phyloP scores from a whole-genome alignment of 345 rosid genomes.

The Microthlaspi erraticum region DNA sequence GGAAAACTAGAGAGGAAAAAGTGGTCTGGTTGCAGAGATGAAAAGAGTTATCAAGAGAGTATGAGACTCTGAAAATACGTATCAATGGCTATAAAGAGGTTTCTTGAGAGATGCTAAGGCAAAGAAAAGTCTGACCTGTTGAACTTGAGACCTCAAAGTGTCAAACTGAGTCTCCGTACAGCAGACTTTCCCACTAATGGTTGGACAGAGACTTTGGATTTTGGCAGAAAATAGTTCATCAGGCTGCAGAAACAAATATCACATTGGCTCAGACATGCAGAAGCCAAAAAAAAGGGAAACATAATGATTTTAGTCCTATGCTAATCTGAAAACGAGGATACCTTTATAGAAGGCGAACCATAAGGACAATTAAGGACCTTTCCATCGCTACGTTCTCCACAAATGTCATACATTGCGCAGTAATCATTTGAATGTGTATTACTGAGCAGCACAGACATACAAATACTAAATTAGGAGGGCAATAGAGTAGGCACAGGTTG shows the following conservation, averaged over 20 bases:
- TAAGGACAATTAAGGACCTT: conserved; percentile 87
- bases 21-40: conserved; percentile 2
- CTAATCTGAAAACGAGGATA: conserved; percentile 31
- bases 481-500: neutral
- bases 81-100: neutral
- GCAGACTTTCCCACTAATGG: conserved; percentile 86
- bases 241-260: conserved; percentile 64
- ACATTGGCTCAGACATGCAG: neutral
- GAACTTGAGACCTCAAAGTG: conserved; percentile 85
- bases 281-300: neutral
- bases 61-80: neutral
- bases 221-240: conserved; percentile 84
- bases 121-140: conserved; percentile 61
- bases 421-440: conserved; percentile 73
- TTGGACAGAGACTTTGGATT: conserved; percentile 93
- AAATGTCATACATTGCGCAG: conserved; percentile 95
- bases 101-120: conserved; percentile 1
- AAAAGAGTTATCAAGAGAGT: conserved; percentile 15
- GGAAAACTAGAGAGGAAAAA: conserved; percentile 17
- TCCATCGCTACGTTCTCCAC: conserved; percentile 89
- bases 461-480: conserved; percentile 7
- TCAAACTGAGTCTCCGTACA: conserved; percentile 92
- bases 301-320: neutral
- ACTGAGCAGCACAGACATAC: conserved; percentile 44
- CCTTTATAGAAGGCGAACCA: conserved; percentile 75